These are phyloP conservation scores for Solanum acaule DNA, from an alignment of 257 asterid species.

Conservation along the genomic window DNA sequence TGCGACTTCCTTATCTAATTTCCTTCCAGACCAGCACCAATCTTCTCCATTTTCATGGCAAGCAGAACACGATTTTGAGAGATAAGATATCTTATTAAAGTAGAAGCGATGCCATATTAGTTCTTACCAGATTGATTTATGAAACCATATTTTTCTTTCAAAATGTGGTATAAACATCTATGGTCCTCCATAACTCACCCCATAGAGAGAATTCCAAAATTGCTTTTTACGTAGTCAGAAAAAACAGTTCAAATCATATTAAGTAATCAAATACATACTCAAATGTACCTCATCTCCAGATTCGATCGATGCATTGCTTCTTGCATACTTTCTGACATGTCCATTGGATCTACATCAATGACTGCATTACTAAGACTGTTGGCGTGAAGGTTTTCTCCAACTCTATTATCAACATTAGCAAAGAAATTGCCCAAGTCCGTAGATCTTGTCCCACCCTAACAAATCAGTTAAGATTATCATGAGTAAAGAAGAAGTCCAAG, in stretches of 20 bases:
- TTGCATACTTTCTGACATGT: conserved; percentile 96
- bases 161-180: too few species aligned
- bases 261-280: conserved; percentile 24
- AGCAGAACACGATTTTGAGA: too few species aligned
- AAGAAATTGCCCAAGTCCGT: conserved; percentile 66
- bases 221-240: neutral
- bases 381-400: conserved; percentile 35
- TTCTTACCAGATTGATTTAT: too few species aligned
- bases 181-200: too few species aligned
- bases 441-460: conserved; percentile 59
- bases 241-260: neutral
- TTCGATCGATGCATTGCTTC: conserved; percentile 96
- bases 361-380: conserved; percentile 38
- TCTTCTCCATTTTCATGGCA: too few species aligned
- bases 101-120: too few species aligned
- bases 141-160: too few species aligned
- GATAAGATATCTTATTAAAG: too few species aligned
- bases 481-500: conserved; percentile 4
- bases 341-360: conserved; percentile 80
- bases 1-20: neutral
- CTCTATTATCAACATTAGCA: conserved; percentile 53
- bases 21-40: neutral
- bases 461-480: conserved; percentile 24
- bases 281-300: conserved; percentile 93
- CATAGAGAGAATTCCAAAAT: neutral